phyloP scores from a whole-genome alignment of 2,329 filamentous ascomycete genomes.

The Akanthomyces uredinophilus region DNA sequence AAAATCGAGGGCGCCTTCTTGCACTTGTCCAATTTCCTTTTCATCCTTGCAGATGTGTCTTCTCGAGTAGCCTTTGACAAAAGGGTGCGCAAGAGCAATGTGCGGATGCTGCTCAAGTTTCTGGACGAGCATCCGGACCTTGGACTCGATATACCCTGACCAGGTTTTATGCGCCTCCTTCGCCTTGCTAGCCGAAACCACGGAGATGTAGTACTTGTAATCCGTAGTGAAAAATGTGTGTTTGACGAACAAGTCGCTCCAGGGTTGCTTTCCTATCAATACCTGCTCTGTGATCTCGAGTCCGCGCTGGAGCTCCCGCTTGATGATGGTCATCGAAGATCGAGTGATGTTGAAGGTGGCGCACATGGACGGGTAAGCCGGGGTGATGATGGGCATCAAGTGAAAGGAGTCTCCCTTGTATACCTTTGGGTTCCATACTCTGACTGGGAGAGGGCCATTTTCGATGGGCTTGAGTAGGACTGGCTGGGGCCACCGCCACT shows the following conservation, averaged over 20 bases:
- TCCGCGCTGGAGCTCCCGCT: conserved; percentile 74
- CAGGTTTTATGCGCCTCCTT: conserved; percentile 82
- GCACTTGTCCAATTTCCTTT: conserved; percentile 46
- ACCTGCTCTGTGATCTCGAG: conserved; percentile 75
- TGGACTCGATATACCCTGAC: conserved; percentile 91
- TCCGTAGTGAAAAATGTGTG: conserved; percentile 90
- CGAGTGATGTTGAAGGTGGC: conserved; percentile 89
- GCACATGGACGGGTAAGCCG: conserved; percentile 96
- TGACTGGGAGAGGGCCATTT: conserved; percentile 71
- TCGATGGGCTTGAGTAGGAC: conserved; percentile 86
- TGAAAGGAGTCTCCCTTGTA: conserved; percentile 79
- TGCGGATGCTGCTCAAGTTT: conserved; percentile 75
- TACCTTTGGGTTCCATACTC: conserved; percentile 90
- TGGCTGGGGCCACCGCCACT: conserved; percentile 94
- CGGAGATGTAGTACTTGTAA: conserved; percentile 93
- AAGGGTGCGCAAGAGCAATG: conserved; percentile 81
- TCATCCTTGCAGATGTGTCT: conserved; percentile 63
- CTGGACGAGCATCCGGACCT: conserved; percentile 78
- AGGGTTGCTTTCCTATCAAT: conserved; percentile 67
- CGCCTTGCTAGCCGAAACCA: conserved; percentile 75
- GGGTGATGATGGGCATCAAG: conserved; percentile 97
- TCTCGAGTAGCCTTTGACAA: conserved; percentile 87
- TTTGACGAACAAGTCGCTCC: conserved; percentile 84
- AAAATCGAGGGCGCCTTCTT: conserved; percentile 47
- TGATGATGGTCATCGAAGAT: conserved; percentile 80